These are phyloP conservation scores for Ustilago sp. DNA, from an alignment of 1,284 basidiomycete genomes.

Conservation along the genomic window DNA sequence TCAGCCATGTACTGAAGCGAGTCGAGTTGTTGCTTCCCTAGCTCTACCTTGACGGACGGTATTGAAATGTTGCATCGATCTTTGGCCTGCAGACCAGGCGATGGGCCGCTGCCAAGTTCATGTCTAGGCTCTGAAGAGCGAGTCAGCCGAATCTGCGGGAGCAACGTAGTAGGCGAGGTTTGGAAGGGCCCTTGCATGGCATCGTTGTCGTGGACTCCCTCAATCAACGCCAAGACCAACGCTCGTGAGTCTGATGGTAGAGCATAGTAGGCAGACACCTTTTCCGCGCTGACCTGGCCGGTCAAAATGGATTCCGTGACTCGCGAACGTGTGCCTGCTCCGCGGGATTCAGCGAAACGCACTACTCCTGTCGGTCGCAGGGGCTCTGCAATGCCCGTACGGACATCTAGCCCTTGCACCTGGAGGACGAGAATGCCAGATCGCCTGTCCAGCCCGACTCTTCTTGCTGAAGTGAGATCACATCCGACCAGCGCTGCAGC, in stretches of 20 bases:
- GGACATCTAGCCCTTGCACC: slow-evolving; percentile 21
- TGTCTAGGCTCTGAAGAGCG: neutral
- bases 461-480: slow-evolving; percentile 13
- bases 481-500: slow-evolving; percentile 21
- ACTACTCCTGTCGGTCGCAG: slow-evolving; percentile 6
- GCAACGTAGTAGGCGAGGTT: neutral
- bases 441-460: slow-evolving; percentile 35
- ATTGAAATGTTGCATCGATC: slow-evolving; percentile 33
- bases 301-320: slow-evolving; percentile 14
- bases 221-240: slow-evolving; percentile 30
- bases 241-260: slow-evolving; percentile 28
- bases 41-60: slow-evolving; percentile 38
- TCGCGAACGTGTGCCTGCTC: neutral
- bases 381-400: slow-evolving; percentile 17
- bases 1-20: slow-evolving; percentile 59
- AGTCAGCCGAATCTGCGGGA: slow-evolving; percentile 23
- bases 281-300: slow-evolving; percentile 19
- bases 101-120: neutral
- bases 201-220: slow-evolving; percentile 18
- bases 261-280: slow-evolving; percentile 31
- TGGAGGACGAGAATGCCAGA: slow-evolving; percentile 53
- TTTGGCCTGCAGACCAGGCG: slow-evolving; percentile 5
- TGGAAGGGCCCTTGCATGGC: slow-evolving; percentile 2
- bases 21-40: slow-evolving; percentile 52
- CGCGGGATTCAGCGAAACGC: slow-evolving; percentile 24